A percentile compares a stretch with the other conserved stretches of the same genome.
Conservation (phyloP, 306 rosid genomes). For the Dryas octopetala region DNA sequence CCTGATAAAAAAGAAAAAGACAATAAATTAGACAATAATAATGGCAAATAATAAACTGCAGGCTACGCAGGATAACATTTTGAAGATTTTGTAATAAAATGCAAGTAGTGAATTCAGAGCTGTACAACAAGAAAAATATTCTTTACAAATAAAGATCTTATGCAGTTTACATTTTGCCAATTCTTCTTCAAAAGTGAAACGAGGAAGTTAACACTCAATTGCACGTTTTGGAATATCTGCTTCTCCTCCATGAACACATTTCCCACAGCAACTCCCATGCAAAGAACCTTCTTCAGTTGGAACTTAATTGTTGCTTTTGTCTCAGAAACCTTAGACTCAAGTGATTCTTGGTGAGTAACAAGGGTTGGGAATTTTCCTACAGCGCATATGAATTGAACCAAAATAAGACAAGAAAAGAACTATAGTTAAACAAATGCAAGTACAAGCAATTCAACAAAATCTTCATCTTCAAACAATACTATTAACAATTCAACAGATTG, state of each 20-base stretch:
- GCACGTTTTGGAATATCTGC: constrained; percentile 84
- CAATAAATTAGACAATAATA: background rate
- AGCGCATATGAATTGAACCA: background rate
- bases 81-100: background rate
- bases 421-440: background rate
- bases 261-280: constrained; percentile 93
- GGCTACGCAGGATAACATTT: no score
- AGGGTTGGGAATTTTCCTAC: constrained; percentile 84
- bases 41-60: background rate
- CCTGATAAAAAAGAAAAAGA: constrained; percentile 18
- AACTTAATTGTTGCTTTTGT: constrained; percentile 82
- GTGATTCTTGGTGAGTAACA: constrained; percentile 81
- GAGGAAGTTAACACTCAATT: constrained; percentile 77
- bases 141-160: background rate
- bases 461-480: no score
- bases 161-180: constrained; percentile 78
- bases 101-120: background rate
- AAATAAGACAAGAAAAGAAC: background rate
- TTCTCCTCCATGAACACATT: constrained; percentile 87
- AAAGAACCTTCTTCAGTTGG: constrained; percentile 84
- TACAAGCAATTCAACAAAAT: no score
- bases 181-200: constrained; percentile 82
- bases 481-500: no score
- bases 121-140: background rate
- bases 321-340: constrained; percentile 76